These are phyloP conservation scores for Pezicula radicicola DNA, from an alignment of 2,329 filamentous ascomycete species.

Conservation along the genomic window DNA sequence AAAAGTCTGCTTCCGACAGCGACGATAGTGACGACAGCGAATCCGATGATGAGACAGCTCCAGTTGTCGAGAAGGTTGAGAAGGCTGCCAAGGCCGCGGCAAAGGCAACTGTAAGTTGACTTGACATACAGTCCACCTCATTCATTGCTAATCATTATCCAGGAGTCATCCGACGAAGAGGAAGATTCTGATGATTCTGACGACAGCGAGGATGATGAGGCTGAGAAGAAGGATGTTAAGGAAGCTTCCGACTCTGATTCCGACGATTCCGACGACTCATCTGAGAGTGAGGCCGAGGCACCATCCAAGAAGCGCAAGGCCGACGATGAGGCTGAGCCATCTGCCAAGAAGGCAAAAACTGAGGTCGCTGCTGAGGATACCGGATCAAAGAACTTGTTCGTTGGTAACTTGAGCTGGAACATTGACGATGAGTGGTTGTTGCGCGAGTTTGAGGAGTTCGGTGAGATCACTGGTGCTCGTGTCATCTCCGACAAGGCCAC, in stretches of 20 bases:
- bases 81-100: slow-evolving; percentile 20
- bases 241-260: slow-evolving; percentile 18
- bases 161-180: slow-evolving; percentile 17
- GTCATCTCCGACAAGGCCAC: slow-evolving; percentile 66
- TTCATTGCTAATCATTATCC: slow-evolving; percentile 9
- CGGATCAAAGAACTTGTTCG: slow-evolving; percentile 61
- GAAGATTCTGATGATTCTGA: slow-evolving; percentile 17
- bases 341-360: slow-evolving; percentile 51
- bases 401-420: slow-evolving; percentile 74
- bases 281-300: slow-evolving; percentile 26
- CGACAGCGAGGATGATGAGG: slow-evolving; percentile 3
- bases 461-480: slow-evolving; percentile 59
- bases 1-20: slow-evolving; percentile 26
- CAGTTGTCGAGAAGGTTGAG: slow-evolving; percentile 14
- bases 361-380: slow-evolving; percentile 35
- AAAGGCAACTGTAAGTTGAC: slow-evolving; percentile 27
- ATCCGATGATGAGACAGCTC: slow-evolving; percentile 23
- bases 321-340: slow-evolving; percentile 38
- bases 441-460: slow-evolving; percentile 66
- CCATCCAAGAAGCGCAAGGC: slow-evolving; percentile 60
- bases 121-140: not conserved
- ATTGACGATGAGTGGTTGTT: slow-evolving; percentile 71
- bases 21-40: slow-evolving; percentile 24
- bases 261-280: slow-evolving; percentile 8
- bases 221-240: slow-evolving; percentile 7